Percentiles rank a stretch among this genome's conserved stretches.
These are phyloP conservation scores for Luzula sylvatica DNA, from an alignment of 176 grass and related monocot genomes.

Conservation along the genomic window DNA sequence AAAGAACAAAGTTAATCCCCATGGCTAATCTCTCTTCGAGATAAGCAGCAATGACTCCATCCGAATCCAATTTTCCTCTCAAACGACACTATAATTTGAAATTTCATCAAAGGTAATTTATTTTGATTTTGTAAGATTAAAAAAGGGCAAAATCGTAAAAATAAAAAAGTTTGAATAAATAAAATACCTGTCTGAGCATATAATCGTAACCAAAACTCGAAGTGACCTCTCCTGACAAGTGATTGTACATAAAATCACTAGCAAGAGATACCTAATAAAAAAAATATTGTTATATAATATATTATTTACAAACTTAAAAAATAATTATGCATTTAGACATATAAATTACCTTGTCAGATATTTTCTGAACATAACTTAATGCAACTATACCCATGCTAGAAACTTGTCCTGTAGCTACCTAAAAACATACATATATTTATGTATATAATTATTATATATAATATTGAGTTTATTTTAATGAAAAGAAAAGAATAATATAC, in stretches of 20 bases:
- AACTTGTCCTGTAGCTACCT: constrained; percentile 67
- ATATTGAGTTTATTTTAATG: not conserved
- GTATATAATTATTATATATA: constrained; percentile 9
- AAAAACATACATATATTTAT: constrained; percentile 19
- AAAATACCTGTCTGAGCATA: constrained; percentile 60
- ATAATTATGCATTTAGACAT: not conserved
- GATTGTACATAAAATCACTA: constrained; percentile 68
- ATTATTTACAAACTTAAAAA: constrained; percentile 3
- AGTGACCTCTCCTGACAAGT: constrained; percentile 42
- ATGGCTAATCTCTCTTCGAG: constrained; percentile 41
- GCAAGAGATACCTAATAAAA: constrained; percentile 65
- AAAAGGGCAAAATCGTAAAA: not conserved
- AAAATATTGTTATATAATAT: not conserved
- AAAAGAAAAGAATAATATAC: constrained; percentile 13
- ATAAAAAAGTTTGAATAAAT: constrained; percentile 7
- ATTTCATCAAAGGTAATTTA: not conserved
- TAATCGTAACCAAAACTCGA: constrained; percentile 74
- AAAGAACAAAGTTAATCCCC: constrained; percentile 43
- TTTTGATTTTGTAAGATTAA: not conserved
- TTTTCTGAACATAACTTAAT: constrained; percentile 64
- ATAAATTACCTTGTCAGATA: constrained; percentile 57
- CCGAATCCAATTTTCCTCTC: constrained; percentile 63
- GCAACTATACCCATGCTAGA: constrained; percentile 41
- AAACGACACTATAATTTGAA: constrained; percentile 43
- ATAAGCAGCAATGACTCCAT: constrained; percentile 46